Evolutionary conservation across 805 yeast genomes (phyloP).

Genomic region (Diddensiella transvaalensis): DNA sequence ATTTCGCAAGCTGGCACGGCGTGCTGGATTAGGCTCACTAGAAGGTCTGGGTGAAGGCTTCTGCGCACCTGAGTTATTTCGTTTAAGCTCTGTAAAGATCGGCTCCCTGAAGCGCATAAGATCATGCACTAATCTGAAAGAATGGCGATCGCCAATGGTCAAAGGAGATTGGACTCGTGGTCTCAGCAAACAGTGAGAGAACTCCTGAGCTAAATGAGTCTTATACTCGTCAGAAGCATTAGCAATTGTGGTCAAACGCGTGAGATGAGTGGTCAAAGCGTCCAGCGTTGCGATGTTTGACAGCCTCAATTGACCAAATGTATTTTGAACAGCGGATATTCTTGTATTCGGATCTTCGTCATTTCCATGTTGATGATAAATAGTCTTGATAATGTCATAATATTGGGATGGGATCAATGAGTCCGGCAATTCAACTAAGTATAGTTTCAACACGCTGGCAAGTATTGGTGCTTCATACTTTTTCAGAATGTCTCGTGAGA

Average conservation of each 20-base stretch:
- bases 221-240: slow-evolving; percentile 33
- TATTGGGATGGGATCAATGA: slow-evolving; percentile 62
- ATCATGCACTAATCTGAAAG: slow-evolving; percentile 57
- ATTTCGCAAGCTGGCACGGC: slow-evolving; percentile 20
- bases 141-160: slow-evolving; percentile 57
- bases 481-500: slow-evolving; percentile 31
- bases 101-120: slow-evolving; percentile 54
- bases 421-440: slow-evolving; percentile 75
- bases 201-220: slow-evolving; percentile 53
- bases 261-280: slow-evolving; percentile 73
- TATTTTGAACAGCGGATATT: slow-evolving; percentile 60
- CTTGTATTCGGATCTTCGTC: slow-evolving; percentile 38
- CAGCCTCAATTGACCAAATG: slow-evolving; percentile 62
- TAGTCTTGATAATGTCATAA: slow-evolving; percentile 64
- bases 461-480: slow-evolving; percentile 52
- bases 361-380: slow-evolving; percentile 52
- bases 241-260: slow-evolving; percentile 54
- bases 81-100: slow-evolving; percentile 62
- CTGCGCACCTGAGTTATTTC: slow-evolving; percentile 23
- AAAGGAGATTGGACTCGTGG: slow-evolving; percentile 45
- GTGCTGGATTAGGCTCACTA: neutral
- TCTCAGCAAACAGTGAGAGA: slow-evolving; percentile 58
- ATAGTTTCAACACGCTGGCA: slow-evolving; percentile 67
- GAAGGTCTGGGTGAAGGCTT: neutral
- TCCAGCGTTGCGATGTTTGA: slow-evolving; percentile 75